Evolutionary conservation across 768 basidiomycete genomes (phyloP).

Genomic region (Kwoniella dejecticola): DNA sequence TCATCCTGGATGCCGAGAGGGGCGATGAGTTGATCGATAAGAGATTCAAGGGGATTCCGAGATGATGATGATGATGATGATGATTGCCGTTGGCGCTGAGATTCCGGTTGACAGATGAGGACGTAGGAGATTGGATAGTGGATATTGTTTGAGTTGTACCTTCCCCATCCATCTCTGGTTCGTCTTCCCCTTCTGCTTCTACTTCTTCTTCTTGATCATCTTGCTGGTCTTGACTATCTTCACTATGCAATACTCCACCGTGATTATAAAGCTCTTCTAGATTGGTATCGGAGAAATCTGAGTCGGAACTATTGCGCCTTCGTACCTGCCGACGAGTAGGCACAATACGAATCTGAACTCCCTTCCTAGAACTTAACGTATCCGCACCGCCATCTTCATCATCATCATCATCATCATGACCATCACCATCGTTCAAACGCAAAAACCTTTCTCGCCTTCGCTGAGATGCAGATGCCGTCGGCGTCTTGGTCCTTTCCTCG

Average conservation of each 20-base stretch:
- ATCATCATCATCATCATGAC: constrained; percentile 40
- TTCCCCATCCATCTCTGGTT: too few relatives aligned
- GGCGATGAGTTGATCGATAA: constrained; percentile 19
- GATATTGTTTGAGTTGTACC: too few relatives aligned
- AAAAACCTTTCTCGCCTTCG: constrained; percentile 18
- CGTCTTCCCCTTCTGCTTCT: too few relatives aligned
- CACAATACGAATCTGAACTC: constrained; percentile 29
- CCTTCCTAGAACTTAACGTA: constrained; percentile 14
- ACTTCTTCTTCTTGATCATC: too few relatives aligned
- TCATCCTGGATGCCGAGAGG: constrained; percentile 17
- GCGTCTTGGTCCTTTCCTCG: too few relatives aligned
- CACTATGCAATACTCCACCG: background rate
- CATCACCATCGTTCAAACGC: constrained; percentile 34
- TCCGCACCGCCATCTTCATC: constrained; percentile 39
- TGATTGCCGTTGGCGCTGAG: too few relatives aligned
- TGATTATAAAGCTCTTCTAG: background rate
- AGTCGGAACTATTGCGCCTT: constrained; percentile 5
- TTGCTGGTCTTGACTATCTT: constrained; percentile 17
- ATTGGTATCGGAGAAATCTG: background rate
- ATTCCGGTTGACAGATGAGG: too few relatives aligned
- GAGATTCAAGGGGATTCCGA: constrained; percentile 25
- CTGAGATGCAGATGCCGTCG: constrained; percentile 1
- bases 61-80: too few relatives aligned
- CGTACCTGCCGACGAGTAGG: constrained; percentile 24
- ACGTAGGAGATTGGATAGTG: too few relatives aligned